A percentile compares a stretch with the other conserved stretches of the same genome.
These are phyloP conservation scores for Allomyces arbusculus DNA, from an alignment of 192 early-diverging fungal species.

Conservation along the genomic window DNA sequence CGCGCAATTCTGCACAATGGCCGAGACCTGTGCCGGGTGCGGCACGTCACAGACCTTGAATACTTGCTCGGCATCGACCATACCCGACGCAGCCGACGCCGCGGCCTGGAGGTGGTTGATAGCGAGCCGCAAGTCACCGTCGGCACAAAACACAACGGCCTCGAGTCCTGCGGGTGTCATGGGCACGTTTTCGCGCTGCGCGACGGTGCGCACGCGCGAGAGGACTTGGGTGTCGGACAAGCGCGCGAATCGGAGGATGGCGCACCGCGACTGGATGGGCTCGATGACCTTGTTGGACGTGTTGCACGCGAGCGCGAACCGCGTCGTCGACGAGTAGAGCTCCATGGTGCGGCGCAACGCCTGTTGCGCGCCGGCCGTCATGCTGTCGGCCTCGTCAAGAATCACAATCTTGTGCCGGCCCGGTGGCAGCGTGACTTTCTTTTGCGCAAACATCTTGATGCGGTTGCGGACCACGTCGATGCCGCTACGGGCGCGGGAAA, in stretches of 20 bases:
- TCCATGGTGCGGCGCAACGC: slow-evolving; percentile 96
- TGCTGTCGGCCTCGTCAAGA: slow-evolving; percentile 97
- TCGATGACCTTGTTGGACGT: slow-evolving; percentile 92
- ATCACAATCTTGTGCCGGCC: slow-evolving; percentile 77
- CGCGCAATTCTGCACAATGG: slow-evolving; percentile 52
- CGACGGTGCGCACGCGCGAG: slow-evolving; percentile 62
- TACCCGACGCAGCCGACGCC: slow-evolving; percentile 53
- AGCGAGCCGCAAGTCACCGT: slow-evolving; percentile 97
- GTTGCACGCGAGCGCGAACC: slow-evolving; percentile 95
- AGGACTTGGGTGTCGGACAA: slow-evolving; percentile 62
- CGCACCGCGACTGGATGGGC: slow-evolving; percentile 89
- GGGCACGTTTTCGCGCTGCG: slow-evolving; percentile 61
- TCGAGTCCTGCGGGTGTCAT: slow-evolving; percentile 74
- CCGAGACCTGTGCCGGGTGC: slow-evolving; percentile 58
- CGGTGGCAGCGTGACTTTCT: slow-evolving; percentile 81
- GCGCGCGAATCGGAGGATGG: slow-evolving; percentile 67
- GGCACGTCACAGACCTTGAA: slow-evolving; percentile 97
- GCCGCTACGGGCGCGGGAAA: slow-evolving; percentile 34
- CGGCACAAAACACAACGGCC: slow-evolving; percentile 84
- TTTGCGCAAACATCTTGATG: slow-evolving; percentile 98
- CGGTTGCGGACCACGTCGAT: slow-evolving; percentile 90
- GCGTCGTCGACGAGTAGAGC: slow-evolving; percentile 82
- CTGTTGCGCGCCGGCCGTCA: slow-evolving; percentile 93
- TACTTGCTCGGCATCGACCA: slow-evolving; percentile 71
- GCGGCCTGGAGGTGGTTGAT: slow-evolving; percentile 92